Evolutionary conservation across 768 basidiomycete genomes (phyloP).

Genomic region (Boletus speciosus): DNA sequence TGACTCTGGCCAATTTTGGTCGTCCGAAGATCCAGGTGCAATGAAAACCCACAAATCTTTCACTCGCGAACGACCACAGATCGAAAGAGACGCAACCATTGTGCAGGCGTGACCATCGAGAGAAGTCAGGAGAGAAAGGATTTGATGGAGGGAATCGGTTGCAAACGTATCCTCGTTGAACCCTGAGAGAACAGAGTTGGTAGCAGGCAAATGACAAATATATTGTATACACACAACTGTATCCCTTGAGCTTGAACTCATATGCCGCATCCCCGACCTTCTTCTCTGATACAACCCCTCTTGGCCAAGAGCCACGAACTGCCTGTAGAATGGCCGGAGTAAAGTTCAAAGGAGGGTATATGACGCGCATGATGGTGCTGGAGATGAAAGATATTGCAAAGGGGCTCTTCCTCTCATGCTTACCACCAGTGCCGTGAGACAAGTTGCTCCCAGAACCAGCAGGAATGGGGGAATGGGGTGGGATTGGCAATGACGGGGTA

Average conservation of each 20-base stretch:
- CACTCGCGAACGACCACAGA: conserved; percentile 65
- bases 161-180: conserved; percentile 77
- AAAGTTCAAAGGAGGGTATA: conserved; percentile 69
- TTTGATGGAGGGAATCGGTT: conserved; percentile 68
- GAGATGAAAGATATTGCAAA: conserved; percentile 76
- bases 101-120: conserved; percentile 67
- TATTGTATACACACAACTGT: conserved; percentile 54
- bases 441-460: conserved; percentile 37
- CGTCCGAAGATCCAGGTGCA: conserved; percentile 42
- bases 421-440: conserved; percentile 35
- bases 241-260: conserved; percentile 81
- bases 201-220: conserved; percentile 12
- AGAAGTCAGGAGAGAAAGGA: conserved; percentile 61
- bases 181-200: conserved; percentile 43
- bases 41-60: conserved; percentile 81
- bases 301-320: conserved; percentile 73
- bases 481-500: conserved; percentile 32
- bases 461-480: conserved; percentile 38
- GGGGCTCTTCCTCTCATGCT: conserved; percentile 39
- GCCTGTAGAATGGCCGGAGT: conserved; percentile 82
- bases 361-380: conserved; percentile 64
- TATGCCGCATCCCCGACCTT: conserved; percentile 68
- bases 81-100: conserved; percentile 65
- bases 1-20: conserved; percentile 34
- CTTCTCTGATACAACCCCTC: conserved; percentile 75